A percentile compares a stretch with the other conserved stretches of the same genome.
Conservation (phyloP, 2,329 filamentous ascomycete genomes). For the Diaporthe vaccinii region DNA sequence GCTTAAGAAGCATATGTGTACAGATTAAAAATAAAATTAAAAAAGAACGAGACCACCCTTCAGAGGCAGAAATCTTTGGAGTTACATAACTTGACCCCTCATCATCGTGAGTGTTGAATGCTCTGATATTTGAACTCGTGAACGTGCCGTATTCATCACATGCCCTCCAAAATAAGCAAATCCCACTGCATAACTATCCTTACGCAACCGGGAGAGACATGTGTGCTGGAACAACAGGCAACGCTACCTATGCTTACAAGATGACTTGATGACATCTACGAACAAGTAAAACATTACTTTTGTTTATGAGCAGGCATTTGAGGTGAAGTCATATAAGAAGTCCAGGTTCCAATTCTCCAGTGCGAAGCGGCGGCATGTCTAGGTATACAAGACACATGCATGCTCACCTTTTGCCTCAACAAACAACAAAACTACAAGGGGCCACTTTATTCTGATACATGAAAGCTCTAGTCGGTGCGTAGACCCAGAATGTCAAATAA, state of each 20-base stretch:
- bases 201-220: background rate
- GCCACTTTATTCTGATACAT: background rate
- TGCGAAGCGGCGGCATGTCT: background rate
- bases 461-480: background rate
- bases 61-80: background rate
- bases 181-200: no score
- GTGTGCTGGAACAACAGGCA: background rate
- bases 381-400: background rate
- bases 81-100: no score
- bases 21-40: no score
- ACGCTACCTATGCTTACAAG: background rate
- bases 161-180: no score
- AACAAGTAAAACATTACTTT: background rate
- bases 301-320: background rate
- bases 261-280: background rate
- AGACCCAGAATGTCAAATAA: background rate
- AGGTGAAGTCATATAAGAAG: background rate
- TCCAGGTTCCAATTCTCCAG: background rate
- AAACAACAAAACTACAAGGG: background rate
- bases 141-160: background rate
- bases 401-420: background rate
- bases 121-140: background rate
- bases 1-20: no score
- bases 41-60: no score
- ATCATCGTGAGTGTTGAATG: background rate